Percentiles rank a stretch among this genome's conserved stretches.
These are phyloP conservation scores for Podila horticola DNA, from an alignment of 192 early-diverging fungal species.

Conservation along the genomic window DNA sequence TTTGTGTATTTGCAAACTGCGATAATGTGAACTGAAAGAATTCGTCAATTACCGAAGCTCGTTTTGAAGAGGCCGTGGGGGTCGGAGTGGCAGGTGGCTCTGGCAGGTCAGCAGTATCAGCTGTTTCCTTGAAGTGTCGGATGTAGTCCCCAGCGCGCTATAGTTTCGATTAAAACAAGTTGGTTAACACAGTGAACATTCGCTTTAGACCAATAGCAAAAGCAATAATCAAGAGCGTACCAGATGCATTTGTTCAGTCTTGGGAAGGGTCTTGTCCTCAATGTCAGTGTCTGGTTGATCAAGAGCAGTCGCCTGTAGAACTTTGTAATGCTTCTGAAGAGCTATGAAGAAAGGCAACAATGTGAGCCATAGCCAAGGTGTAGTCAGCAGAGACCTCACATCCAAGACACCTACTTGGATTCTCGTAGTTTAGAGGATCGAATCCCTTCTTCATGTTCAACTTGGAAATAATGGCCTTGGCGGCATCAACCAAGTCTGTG, in stretches of 20 bases:
- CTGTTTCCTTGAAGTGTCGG: conserved; percentile 32
- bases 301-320: conserved; percentile 50
- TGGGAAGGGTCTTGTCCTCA: conserved; percentile 49
- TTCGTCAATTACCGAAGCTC: conserved; percentile 18
- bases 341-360: conserved; percentile 22
- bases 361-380: background rate
- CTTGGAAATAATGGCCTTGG: conserved; percentile 42
- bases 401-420: conserved; percentile 44
- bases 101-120: conserved; percentile 10
- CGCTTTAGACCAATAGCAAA: background rate
- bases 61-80: conserved; percentile 6
- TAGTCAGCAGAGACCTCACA: background rate
- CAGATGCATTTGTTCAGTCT: conserved; percentile 42
- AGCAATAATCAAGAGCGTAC: background rate
- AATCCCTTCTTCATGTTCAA: conserved; percentile 55
- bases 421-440: conserved; percentile 51
- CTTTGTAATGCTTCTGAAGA: conserved; percentile 53
- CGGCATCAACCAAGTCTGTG: conserved; percentile 39
- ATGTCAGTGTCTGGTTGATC: conserved; percentile 53
- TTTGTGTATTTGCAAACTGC: background rate
- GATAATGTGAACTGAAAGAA: background rate
- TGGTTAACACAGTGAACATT: background rate
- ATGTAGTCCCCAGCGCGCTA: conserved; percentile 51
- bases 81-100: background rate
- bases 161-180: background rate